phyloP scores from a whole-genome alignment of 2,329 filamentous ascomycete species.

The Aureobasidium leucospermi region DNA sequence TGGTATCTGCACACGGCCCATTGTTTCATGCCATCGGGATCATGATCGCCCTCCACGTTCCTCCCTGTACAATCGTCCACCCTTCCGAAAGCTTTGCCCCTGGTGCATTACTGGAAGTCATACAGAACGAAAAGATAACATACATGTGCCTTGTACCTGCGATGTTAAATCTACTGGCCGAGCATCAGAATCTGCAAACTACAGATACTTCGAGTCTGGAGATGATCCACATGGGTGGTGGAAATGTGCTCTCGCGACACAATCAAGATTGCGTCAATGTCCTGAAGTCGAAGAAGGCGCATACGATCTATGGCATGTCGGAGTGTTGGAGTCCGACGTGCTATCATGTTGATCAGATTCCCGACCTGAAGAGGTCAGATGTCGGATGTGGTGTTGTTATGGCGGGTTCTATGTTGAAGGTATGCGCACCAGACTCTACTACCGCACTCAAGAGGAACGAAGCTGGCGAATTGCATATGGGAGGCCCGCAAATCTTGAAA shows the following conservation, averaged over 20 bases:
- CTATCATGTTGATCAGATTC: conserved; percentile 29
- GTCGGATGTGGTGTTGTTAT: conserved; percentile 37
- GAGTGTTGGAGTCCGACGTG: conserved; percentile 38
- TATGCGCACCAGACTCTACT: conserved; percentile 24
- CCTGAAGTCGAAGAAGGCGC: conserved; percentile 23
- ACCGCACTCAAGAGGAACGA: conserved; percentile 23
- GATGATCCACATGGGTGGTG: conserved; percentile 27
- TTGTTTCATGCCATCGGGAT: conserved; percentile 17
- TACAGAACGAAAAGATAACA: conserved; percentile 26
- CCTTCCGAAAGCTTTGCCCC: conserved; percentile 28
- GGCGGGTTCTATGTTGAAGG: conserved; percentile 32
- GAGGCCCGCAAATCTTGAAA: conserved; percentile 24
- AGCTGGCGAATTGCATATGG: conserved; percentile 27
- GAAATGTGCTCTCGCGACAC: conserved; percentile 30
- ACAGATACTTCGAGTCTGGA: conserved; percentile 25
- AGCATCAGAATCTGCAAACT: conserved; percentile 24
- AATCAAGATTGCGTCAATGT: conserved; percentile 24
- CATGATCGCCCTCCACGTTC: conserved; percentile 25
- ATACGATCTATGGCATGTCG: conserved; percentile 39
- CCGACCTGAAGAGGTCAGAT: conserved; percentile 27
- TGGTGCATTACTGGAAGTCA: conserved; percentile 26
- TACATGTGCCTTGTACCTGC: conserved; percentile 29
- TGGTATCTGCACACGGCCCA: conserved; percentile 23
- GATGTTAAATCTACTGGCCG: conserved; percentile 27
- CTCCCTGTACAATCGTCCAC: conserved; percentile 23